phyloP scores from a whole-genome alignment of 768 basidiomycete genomes.

The Pseudohyphozyma bogoriensis region DNA sequence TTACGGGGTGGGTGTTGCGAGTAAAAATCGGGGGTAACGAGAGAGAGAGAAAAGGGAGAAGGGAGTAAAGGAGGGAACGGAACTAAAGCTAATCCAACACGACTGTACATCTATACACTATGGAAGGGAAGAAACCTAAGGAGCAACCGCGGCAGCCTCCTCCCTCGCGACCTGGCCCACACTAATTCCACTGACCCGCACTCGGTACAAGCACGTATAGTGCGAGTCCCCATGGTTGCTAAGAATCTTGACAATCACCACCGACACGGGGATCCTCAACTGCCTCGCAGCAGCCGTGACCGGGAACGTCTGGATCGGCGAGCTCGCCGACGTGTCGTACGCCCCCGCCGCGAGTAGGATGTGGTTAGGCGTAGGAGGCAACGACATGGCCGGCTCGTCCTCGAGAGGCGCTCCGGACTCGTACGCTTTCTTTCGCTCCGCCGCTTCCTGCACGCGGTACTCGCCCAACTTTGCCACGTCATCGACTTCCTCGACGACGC shows the following conservation, averaged over 20 bases:
- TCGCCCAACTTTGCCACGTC: constrained; percentile 54
- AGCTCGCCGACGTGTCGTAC: constrained; percentile 50
- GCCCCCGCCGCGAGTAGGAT: constrained; percentile 59
- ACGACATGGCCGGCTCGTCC: constrained; percentile 30
- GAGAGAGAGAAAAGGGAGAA: background rate
- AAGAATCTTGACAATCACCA: constrained; percentile 67
- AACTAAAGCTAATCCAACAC: background rate
- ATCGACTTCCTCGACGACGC: constrained; percentile 65
- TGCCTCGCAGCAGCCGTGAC: constrained; percentile 56
- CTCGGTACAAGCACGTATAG: constrained; percentile 66
- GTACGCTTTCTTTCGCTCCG: background rate
- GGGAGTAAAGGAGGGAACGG: background rate
- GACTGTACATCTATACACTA: background rate
- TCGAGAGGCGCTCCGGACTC: constrained; percentile 1
- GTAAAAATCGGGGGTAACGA: background rate
- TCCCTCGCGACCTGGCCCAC: constrained; percentile 1
- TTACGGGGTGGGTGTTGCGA: too few species aligned
- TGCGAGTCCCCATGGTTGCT: constrained; percentile 78
- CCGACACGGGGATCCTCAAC: constrained; percentile 69
- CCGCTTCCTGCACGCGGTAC: constrained; percentile 42
- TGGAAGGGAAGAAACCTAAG: background rate
- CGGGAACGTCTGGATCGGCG: constrained; percentile 70
- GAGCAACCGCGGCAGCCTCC: background rate
- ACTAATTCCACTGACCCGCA: constrained; percentile 25
- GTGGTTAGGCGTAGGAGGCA: constrained; percentile 32